Percentiles rank a stretch among this genome's conserved stretches.
phyloP scores from a whole-genome alignment of 768 basidiomycete genomes.

The Strobilomyces echinocephalus region DNA sequence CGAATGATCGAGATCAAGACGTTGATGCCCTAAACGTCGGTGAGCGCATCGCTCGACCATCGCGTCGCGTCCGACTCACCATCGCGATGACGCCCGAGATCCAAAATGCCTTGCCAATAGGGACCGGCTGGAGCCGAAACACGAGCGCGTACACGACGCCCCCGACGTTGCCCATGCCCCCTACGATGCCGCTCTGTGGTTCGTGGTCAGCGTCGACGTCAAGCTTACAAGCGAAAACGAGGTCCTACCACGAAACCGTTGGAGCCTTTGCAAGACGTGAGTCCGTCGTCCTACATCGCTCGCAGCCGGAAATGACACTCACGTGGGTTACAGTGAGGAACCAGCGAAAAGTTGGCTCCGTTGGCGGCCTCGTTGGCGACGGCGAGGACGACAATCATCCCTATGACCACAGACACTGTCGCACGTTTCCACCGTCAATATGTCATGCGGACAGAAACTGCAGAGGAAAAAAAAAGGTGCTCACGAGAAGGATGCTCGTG shows the following conservation, averaged over 20 bases:
- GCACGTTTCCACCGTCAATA: background rate
- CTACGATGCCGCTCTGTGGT: slow-evolving; percentile 34
- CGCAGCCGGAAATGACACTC: background rate
- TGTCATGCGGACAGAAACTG: background rate
- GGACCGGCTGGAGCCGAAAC: slow-evolving; percentile 3
- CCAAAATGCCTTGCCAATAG: slow-evolving; percentile 31
- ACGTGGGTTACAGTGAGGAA: slow-evolving; percentile 6
- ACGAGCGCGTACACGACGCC: slow-evolving; percentile 47
- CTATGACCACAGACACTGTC: background rate
- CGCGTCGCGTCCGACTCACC: slow-evolving; percentile 11
- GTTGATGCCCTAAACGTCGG: background rate
- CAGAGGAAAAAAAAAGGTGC: background rate
- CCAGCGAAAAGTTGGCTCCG: background rate
- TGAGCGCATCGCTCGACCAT: background rate
- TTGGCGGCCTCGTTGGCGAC: background rate
- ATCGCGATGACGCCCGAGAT: slow-evolving; percentile 41
- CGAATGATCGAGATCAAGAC: background rate
- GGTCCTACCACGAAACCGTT: slow-evolving; percentile 25
- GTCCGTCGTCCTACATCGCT: background rate
- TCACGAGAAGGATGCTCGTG: slow-evolving; percentile 18
- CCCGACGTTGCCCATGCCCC: slow-evolving; percentile 39
- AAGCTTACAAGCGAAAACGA: background rate
- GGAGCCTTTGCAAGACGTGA: background rate
- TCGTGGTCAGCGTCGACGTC: background rate
- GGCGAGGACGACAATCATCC: background rate